Conservation (phyloP, 176 grass and related monocot genomes). For the Stipa capillata region DNA sequence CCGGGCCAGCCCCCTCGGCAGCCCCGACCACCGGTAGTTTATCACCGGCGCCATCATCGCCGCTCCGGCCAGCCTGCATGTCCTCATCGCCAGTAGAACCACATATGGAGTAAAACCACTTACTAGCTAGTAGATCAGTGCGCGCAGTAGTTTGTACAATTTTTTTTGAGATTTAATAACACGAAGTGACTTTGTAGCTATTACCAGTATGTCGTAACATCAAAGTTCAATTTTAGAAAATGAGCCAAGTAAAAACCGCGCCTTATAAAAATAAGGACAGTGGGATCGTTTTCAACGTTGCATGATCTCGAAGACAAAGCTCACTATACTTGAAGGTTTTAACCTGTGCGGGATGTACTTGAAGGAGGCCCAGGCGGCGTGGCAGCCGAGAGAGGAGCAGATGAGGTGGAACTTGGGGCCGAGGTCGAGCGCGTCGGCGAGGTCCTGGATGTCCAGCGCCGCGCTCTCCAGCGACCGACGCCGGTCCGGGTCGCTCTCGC, state of each 20-base stretch:
- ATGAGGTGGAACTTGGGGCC: constrained; percentile 59
- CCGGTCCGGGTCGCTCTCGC: constrained; percentile 73
- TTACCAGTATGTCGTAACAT: no score
- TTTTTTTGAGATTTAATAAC: no score
- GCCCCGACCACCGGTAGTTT: constrained; percentile 74
- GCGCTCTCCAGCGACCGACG: constrained; percentile 44
- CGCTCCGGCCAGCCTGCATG: constrained; percentile 38
- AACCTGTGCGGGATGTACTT: constrained; percentile 64
- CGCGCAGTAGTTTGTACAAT: no score
- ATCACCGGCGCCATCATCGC: constrained; percentile 64
- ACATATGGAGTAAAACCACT: no score
- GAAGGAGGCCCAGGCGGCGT: constrained; percentile 68
- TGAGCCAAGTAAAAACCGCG: no score
- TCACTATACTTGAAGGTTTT: not conserved
- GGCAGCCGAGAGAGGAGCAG: constrained; percentile 59
- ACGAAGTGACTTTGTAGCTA: no score
- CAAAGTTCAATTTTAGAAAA: no score
- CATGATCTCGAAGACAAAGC: no score
- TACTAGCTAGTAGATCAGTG: no score
- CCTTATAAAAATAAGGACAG: no score
- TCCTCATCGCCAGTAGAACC: not conserved
- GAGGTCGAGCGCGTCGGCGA: constrained; percentile 57
- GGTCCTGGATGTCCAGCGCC: constrained; percentile 53
- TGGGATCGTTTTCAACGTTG: no score
- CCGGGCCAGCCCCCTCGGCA: constrained; percentile 31